phyloP scores from a whole-genome alignment of 768 basidiomycete species.

The Trametes coccinea region DNA sequence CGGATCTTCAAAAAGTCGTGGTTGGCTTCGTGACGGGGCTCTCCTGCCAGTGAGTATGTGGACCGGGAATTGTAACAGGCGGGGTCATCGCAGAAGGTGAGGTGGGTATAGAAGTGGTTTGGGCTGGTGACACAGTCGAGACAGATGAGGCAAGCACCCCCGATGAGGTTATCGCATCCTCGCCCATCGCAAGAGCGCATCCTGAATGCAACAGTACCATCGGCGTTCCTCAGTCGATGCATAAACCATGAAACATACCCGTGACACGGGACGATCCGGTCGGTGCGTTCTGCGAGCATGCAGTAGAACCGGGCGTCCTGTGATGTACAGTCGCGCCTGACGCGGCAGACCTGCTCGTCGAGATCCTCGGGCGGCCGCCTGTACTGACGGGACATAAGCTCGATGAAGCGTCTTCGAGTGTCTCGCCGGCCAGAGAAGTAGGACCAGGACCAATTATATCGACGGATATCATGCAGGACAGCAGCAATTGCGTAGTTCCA shows the following conservation, averaged over 20 bases:
- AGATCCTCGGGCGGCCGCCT: background rate
- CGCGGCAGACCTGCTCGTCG: background rate
- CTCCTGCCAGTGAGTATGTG: background rate
- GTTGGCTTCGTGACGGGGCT: background rate
- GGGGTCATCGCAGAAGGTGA: background rate
- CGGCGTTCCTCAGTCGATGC: background rate
- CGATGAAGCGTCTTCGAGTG: slow-evolving; percentile 5
- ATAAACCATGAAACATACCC: background rate
- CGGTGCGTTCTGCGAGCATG: background rate
- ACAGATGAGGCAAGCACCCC: background rate
- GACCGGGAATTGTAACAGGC: background rate
- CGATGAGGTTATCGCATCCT: background rate
- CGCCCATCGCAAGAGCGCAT: background rate
- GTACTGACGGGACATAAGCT: background rate
- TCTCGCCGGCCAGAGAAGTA: slow-evolving; percentile 20
- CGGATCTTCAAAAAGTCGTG: background rate
- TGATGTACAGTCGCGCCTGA: background rate
- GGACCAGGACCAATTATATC: slow-evolving; percentile 20
- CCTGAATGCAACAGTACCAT: background rate
- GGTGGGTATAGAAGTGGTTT: background rate
- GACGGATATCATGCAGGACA: slow-evolving; percentile 10
- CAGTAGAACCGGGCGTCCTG: background rate
- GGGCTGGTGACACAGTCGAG: background rate
- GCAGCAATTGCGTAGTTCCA: slow-evolving; percentile 23
- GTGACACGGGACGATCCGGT: background rate